A percentile compares a stretch with the other conserved stretches of the same genome.
Evolutionary conservation across 1,139 yeast species (phyloP).

Genomic region (Yamadazyma pseudoaaseri): DNA sequence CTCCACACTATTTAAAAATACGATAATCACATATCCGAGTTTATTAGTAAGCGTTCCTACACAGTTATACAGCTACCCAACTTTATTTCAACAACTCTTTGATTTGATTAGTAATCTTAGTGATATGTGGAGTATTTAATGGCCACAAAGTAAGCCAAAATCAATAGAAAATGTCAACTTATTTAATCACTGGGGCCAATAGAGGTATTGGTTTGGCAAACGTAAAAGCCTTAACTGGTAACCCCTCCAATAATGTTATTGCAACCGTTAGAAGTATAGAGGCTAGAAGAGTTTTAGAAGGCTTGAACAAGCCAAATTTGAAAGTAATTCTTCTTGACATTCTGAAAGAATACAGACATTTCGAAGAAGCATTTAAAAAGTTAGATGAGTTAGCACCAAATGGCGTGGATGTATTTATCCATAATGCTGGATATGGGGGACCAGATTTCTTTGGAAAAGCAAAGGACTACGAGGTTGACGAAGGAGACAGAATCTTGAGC

Average conservation of each 20-base stretch:
- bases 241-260: conserved; percentile 5
- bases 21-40: too few relatives aligned
- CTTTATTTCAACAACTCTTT: too few relatives aligned
- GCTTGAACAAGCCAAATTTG: conserved; percentile 1
- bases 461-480: conserved; percentile 4
- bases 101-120: too few relatives aligned
- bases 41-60: too few relatives aligned
- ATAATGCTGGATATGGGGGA: conserved; percentile 6
- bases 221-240: conserved; percentile 1
- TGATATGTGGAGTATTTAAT: background rate
- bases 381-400: conserved; percentile 5
- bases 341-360: background rate
- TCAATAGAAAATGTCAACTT: conserved; percentile 2
- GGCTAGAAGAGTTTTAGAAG: conserved; percentile 5
- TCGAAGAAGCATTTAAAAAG: conserved; percentile 1
- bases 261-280: conserved; percentile 8
- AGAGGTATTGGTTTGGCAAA: conserved; percentile 7
- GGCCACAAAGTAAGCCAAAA: too few relatives aligned
- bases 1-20: too few relatives aligned
- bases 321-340: conserved; percentile 4
- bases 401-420: conserved; percentile 7
- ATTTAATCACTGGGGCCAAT: conserved; percentile 5
- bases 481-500: conserved; percentile 1
- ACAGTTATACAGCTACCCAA: too few relatives aligned
- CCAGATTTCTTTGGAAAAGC: conserved; percentile 2